A percentile compares a stretch with the other conserved stretches of the same genome.
phyloP scores from a whole-genome alignment of 2,329 filamentous ascomycete species.

The Paecilomyces sp. region DNA sequence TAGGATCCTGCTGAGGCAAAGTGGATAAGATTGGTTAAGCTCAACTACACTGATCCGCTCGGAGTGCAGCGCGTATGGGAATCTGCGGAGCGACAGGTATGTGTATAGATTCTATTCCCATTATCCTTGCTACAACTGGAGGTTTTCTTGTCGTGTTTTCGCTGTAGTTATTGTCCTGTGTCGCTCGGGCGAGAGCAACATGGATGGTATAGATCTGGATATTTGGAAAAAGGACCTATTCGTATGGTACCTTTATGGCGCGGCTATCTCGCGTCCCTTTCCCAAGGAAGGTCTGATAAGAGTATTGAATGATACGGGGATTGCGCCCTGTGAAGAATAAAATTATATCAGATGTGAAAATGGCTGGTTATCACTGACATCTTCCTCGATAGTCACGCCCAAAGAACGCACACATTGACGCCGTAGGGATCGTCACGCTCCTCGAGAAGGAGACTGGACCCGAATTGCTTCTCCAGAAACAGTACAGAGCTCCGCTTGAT shows the following conservation, averaged over 20 bases:
- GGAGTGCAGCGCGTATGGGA: conserved; percentile 39
- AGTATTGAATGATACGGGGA: not conserved
- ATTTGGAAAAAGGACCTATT: not conserved
- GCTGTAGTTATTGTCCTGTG: not conserved
- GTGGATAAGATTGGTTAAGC: conserved; percentile 37
- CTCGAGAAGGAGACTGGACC: conserved; percentile 46
- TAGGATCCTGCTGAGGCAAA: conserved; percentile 32
- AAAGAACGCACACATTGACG: conserved; percentile 47
- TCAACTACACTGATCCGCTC: conserved; percentile 35
- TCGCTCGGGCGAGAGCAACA: not conserved
- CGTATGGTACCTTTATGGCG: not conserved
- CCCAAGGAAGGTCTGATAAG: not conserved
- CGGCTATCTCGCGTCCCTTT: not conserved
- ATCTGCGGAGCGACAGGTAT: conserved; percentile 37
- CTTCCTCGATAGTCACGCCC: conserved; percentile 30
- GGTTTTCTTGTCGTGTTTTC: not conserved
- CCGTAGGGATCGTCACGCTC: conserved; percentile 55
- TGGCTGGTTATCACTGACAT: not conserved
- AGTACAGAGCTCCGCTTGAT: conserved; percentile 54
- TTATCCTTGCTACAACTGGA: not conserved
- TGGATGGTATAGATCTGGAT: not conserved
- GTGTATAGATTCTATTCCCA: not conserved
- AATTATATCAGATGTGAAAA: not conserved
- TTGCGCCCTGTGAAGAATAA: not conserved
- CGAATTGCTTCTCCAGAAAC: conserved; percentile 48